Evolutionary conservation across 2,329 filamentous ascomycete species (phyloP), one percentile per base, ranked within the genome.

Genomic region (Xylaria sp.): DNA sequence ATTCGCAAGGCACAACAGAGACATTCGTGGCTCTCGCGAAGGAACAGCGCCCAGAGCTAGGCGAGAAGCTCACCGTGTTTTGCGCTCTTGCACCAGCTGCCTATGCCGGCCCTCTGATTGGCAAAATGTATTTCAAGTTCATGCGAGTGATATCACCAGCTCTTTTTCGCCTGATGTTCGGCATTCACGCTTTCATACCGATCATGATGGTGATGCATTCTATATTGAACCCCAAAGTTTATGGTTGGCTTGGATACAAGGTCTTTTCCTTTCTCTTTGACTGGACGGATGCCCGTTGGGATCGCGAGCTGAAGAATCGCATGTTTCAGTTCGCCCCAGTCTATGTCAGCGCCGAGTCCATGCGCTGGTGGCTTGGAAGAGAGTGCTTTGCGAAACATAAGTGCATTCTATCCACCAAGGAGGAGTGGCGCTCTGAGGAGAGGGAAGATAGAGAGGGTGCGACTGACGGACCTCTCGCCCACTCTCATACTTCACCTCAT

Each of bases 271-370:
- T 94, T 76, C 83, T 98, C 0, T 97, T 98, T 79, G 87, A 91
- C 77, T 98, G 95, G 94, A 89, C 88, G 0, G 94, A 98, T 77
- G 82, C 80, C 10, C 87, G 93, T 7, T 97, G 95, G 95, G 95
- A 97, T 71, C 88, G 89, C 9, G 93, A 86, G 6, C 81, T 97
- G 15, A 86, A 92, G 67, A 83, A 93, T 77, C 90, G 95, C 49
- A 91, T 97, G 87, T 97, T 98, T 79, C 93, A 96, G 75, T 97
- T 97, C 73, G 90, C 93, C 0, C 95, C 95, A 0, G 93, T 97
- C 0, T 97, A 97, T 75, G 93, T 97, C 59, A 93, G 90, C 74
- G 88, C 93, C 0, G 94, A 97, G 81, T 91, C 90, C 67, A 97
- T 97, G 93, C 86, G 93, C 6, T 98, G 95, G 95, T 97, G 95